Evolutionary conservation across 164 flowering plant species (phyloP).

Genomic region (Taxillus chinensis): DNA sequence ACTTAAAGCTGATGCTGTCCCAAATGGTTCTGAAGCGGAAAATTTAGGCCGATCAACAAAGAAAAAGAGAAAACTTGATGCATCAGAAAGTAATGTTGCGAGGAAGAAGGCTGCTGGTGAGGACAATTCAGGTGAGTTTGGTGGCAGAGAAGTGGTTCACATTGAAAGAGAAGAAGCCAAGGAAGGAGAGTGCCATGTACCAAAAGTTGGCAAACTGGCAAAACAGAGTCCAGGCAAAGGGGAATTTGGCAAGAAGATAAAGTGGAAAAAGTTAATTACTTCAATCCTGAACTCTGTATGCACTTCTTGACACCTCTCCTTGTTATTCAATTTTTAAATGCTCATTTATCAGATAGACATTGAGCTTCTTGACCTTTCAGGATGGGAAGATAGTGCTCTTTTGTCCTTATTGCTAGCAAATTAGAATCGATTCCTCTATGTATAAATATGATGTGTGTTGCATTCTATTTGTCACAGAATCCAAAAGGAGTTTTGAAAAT

Average conservation of each 20-base stretch:
- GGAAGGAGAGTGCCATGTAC: conserved; percentile 4
- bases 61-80: conserved; percentile 53
- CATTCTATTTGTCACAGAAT: conserved; percentile 24
- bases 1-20: conserved; percentile 10
- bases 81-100: conserved; percentile 20
- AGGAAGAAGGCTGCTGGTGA: conserved; percentile 14
- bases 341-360: not conserved
- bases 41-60: conserved; percentile 23
- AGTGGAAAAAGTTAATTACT: conserved; percentile 82
- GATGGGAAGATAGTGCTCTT: too few relatives aligned
- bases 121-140: conserved; percentile 14
- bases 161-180: conserved; percentile 20
- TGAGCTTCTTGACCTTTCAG: too few relatives aligned
- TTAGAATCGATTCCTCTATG: too few relatives aligned
- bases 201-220: conserved; percentile 13
- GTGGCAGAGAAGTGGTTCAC: conserved; percentile 46
- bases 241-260: conserved; percentile 31
- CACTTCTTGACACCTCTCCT: not conserved
- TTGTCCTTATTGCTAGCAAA: too few relatives aligned
- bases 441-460: too few relatives aligned
- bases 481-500: conserved; percentile 56
- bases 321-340: not conserved
- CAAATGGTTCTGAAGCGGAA: conserved; percentile 14
- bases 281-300: conserved; percentile 64
- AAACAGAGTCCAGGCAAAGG: conserved; percentile 11